These are phyloP conservation scores for Chaetothyriales sp. DNA, from an alignment of 2,329 filamentous ascomycete genomes.

Conservation along the genomic window DNA sequence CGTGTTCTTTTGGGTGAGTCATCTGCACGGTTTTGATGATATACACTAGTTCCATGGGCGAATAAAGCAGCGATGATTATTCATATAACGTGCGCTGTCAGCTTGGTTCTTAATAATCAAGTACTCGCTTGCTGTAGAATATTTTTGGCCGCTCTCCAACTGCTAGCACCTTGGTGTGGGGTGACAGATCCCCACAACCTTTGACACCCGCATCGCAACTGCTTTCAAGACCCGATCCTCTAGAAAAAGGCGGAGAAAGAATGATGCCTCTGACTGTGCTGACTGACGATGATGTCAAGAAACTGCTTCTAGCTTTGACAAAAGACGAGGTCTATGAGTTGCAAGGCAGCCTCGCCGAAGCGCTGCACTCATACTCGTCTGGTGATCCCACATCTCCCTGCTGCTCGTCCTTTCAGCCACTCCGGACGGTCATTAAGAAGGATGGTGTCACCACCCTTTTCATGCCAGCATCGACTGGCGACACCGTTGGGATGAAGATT, in stretches of 20 bases:
- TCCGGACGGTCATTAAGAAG: slow-evolving; percentile 45
- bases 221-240: background rate
- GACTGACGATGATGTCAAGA: slow-evolving; percentile 41
- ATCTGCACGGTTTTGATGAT: no score
- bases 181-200: no score
- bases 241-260: background rate
- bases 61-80: no score
- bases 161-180: no score
- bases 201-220: no score
- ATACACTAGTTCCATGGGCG: no score
- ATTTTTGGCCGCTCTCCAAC: no score
- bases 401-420: slow-evolving; percentile 47
- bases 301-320: slow-evolving; percentile 41
- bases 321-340: slow-evolving; percentile 45
- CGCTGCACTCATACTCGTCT: slow-evolving; percentile 52
- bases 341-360: slow-evolving; percentile 45
- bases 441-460: slow-evolving; percentile 52
- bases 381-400: slow-evolving; percentile 46
- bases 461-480: slow-evolving; percentile 51
- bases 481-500: slow-evolving; percentile 51
- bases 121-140: no score
- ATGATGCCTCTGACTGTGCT: slow-evolving; percentile 50
- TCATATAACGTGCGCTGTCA: no score
- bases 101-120: no score
- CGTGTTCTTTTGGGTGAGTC: no score